These are phyloP conservation scores for Talaromyces ruber DNA, from an alignment of 495 filamentous ascomycete genomes.

Conservation along the genomic window DNA sequence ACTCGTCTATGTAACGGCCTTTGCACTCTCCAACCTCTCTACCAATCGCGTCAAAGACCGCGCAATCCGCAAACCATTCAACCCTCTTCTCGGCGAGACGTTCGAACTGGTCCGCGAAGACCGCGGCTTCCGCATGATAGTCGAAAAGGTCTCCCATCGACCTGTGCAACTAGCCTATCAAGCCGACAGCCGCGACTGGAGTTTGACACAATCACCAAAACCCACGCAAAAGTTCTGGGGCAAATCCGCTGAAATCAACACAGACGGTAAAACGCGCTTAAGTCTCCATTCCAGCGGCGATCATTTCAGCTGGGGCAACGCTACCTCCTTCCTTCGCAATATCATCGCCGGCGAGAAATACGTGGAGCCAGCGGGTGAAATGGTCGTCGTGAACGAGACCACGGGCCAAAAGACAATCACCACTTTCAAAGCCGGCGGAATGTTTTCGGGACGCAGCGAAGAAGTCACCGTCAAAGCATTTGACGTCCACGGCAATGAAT, in stretches of 20 bases:
- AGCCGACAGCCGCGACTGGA: conserved; percentile 78
- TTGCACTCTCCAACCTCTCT: conserved; percentile 78
- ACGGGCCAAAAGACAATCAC: conserved; percentile 70
- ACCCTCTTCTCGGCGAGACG: conserved; percentile 94
- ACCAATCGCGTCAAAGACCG: conserved; percentile 76
- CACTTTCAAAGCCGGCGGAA: conserved; percentile 86
- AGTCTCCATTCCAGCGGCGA: conserved; percentile 63
- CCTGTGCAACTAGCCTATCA: conserved; percentile 90
- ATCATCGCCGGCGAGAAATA: conserved; percentile 98
- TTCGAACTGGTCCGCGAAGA: conserved; percentile 89
- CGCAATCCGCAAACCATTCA: conserved; percentile 94
- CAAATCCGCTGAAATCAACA: conserved; percentile 86
- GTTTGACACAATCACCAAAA: conserved; percentile 72
- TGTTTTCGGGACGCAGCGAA: conserved; percentile 92
- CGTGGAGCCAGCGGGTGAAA: conserved; percentile 84
- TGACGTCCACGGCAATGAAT: conserved; percentile 50
- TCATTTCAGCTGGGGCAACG: conserved; percentile 71
- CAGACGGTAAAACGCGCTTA: conserved; percentile 76
- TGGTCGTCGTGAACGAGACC: conserved; percentile 73
- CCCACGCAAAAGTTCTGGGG: conserved; percentile 98
- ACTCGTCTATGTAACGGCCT: conserved; percentile 77
- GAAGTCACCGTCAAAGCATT: conserved; percentile 71
- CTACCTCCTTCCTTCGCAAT: conserved; percentile 87
- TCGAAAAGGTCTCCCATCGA: conserved; percentile 88
- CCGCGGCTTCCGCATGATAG: conserved; percentile 77